Percentiles rank a stretch among this genome's conserved stretches.
Conservation (phyloP, 2,329 filamentous ascomycete genomes). For the Colletotrichum siamense region DNA sequence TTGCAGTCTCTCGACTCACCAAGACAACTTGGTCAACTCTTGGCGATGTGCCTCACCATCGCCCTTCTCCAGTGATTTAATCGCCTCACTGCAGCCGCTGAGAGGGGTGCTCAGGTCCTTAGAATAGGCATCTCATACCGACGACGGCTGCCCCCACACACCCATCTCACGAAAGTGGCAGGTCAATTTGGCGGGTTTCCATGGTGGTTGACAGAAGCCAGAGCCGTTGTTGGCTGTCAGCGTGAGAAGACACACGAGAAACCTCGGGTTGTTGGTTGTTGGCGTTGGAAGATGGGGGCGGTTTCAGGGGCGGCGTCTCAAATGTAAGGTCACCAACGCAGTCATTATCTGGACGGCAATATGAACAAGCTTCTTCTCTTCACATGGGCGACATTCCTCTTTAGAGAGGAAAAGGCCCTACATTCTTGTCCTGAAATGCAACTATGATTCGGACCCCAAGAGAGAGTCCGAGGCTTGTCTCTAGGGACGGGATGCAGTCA, state of each 20-base stretch:
- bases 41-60: not conserved
- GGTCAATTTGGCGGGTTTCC: not conserved
- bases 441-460: not conserved
- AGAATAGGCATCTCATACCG: not conserved
- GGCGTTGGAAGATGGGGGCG: not conserved
- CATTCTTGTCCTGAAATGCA: not conserved
- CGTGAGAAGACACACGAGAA: not conserved
- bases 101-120: not conserved
- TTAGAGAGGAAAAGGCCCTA: not conserved
- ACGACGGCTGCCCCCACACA: not conserved
- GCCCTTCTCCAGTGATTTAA: not conserved
- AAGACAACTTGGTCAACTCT: not conserved
- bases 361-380: not conserved
- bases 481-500: not conserved
- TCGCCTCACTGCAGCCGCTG: not conserved
- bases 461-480: not conserved
- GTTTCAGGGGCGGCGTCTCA: not conserved
- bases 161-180: not conserved
- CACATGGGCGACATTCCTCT: not conserved
- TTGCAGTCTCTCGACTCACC: not conserved
- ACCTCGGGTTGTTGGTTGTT: not conserved
- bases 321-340: not conserved
- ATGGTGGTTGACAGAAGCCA: not conserved
- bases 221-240: not conserved
- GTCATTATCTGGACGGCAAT: not conserved